These are phyloP conservation scores for Penicillium cinerascens DNA, from an alignment of 495 filamentous ascomycete genomes.

Conservation along the genomic window DNA sequence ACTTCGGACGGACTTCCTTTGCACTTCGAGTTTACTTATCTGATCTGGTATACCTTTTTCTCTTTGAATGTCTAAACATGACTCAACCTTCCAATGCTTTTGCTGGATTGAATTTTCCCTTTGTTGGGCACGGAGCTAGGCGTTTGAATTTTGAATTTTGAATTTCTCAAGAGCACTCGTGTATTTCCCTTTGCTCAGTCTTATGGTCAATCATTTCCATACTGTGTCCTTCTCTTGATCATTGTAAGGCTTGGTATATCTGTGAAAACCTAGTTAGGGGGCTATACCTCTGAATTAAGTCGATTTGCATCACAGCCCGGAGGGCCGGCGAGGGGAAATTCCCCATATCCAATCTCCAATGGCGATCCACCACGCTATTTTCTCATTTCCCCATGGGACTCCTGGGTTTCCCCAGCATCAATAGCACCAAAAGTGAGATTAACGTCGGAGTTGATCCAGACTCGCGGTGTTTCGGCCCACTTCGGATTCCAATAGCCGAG, in stretches of 20 bases:
- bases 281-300: neutral
- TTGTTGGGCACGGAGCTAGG: neutral
- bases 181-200: neutral
- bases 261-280: neutral
- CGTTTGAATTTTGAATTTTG: neutral
- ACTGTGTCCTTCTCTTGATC: too few relatives aligned
- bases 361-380: neutral
- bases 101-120: neutral
- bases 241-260: too few relatives aligned
- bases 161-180: neutral
- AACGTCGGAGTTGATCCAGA: neutral
- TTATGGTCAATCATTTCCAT: neutral
- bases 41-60: neutral
- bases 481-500: conserved; percentile 19
- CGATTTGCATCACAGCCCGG: neutral
- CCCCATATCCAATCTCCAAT: neutral
- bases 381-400: conserved; percentile 1
- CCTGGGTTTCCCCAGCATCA: conserved; percentile 3
- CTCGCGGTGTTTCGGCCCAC: neutral
- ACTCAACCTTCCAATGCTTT: neutral
- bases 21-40: neutral
- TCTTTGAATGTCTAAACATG: neutral
- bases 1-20: neutral
- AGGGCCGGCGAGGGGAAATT: neutral
- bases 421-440: too few relatives aligned